These are phyloP conservation scores for Ogataea pilisensis DNA, from an alignment of 805 yeast genomes.

Conservation along the genomic window DNA sequence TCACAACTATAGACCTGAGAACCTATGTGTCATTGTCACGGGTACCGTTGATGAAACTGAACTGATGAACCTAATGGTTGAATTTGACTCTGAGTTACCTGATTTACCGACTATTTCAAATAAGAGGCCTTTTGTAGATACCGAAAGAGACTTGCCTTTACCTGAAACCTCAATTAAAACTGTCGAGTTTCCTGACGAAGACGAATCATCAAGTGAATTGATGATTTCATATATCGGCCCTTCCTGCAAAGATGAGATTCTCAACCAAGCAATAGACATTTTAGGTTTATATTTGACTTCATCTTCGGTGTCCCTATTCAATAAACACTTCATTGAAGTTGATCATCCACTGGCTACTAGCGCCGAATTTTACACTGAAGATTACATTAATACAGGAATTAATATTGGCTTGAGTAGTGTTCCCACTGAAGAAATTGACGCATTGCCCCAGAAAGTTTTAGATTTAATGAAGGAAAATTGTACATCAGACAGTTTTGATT, in stretches of 20 bases:
- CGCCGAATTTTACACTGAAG: slow-evolving; percentile 67
- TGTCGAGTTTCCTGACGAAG: slow-evolving; percentile 83
- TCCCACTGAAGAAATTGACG: slow-evolving; percentile 58
- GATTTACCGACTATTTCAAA: slow-evolving; percentile 34
- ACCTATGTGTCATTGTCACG: slow-evolving; percentile 75
- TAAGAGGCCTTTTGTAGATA: slow-evolving; percentile 79
- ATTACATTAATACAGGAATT: slow-evolving; percentile 59
- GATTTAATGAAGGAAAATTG: slow-evolving; percentile 52
- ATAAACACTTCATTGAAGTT: slow-evolving; percentile 69
- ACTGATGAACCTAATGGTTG: slow-evolving; percentile 51
- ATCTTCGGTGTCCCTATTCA: slow-evolving; percentile 71
- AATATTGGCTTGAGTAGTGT: slow-evolving; percentile 64
- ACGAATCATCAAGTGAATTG: slow-evolving; percentile 78
- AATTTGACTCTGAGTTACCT: slow-evolving; percentile 58
- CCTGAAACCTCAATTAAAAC: slow-evolving; percentile 38
- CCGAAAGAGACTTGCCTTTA: slow-evolving; percentile 42
- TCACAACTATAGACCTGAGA: slow-evolving; percentile 72
- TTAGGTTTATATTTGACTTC: slow-evolving; percentile 72
- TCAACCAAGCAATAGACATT: slow-evolving; percentile 66
- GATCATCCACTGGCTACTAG: slow-evolving; percentile 78
- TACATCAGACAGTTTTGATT: slow-evolving; percentile 48
- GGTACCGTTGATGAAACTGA: slow-evolving; percentile 82
- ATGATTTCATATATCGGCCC: slow-evolving; percentile 83
- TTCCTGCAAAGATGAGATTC: slow-evolving; percentile 42
- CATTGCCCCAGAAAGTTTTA: slow-evolving; percentile 49